These are phyloP conservation scores for Candida nemodendra DNA, from an alignment of 805 yeast species.

Conservation along the genomic window DNA sequence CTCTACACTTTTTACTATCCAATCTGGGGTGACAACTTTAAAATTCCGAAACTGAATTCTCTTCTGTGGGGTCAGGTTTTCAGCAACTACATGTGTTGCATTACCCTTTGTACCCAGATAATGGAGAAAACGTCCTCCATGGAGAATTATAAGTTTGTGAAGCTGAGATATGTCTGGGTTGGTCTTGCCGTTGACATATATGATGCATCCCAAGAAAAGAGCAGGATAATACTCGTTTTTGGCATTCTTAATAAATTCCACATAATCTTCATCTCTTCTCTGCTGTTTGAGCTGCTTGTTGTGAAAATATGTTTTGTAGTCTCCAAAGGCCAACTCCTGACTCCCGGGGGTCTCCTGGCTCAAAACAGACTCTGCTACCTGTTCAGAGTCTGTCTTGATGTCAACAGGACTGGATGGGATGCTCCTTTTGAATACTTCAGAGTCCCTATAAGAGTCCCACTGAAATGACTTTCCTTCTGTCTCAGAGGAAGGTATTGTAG, in stretches of 20 bases:
- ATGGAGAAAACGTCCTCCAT: conserved; percentile 80
- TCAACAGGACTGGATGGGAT: background rate
- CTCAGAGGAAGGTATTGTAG: conserved; percentile 7
- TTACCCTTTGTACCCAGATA: conserved; percentile 66
- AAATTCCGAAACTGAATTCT: conserved; percentile 59
- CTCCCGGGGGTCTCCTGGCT: conserved; percentile 27
- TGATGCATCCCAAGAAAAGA: conserved; percentile 60
- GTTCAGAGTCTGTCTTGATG: background rate
- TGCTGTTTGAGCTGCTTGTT: conserved; percentile 65
- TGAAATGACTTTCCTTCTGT: conserved; percentile 1
- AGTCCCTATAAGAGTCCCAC: conserved; percentile 7
- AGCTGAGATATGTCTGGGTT: conserved; percentile 72
- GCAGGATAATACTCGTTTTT: conserved; percentile 29
- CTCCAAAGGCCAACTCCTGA: conserved; percentile 57
- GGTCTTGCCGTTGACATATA: conserved; percentile 90
- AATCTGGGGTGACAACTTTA: conserved; percentile 76
- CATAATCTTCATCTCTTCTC: conserved; percentile 48
- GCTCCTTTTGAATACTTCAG: conserved; percentile 2
- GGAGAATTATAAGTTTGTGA: conserved; percentile 64
- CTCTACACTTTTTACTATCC: conserved; percentile 71
- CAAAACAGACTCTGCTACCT: background rate
- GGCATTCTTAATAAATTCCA: conserved; percentile 47
- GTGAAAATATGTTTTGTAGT: conserved; percentile 61
- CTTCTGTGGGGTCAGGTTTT: conserved; percentile 75
- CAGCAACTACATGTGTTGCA: conserved; percentile 85